Conservation (phyloP, 768 basidiomycete genomes). For the Mrakia gelida region DNA sequence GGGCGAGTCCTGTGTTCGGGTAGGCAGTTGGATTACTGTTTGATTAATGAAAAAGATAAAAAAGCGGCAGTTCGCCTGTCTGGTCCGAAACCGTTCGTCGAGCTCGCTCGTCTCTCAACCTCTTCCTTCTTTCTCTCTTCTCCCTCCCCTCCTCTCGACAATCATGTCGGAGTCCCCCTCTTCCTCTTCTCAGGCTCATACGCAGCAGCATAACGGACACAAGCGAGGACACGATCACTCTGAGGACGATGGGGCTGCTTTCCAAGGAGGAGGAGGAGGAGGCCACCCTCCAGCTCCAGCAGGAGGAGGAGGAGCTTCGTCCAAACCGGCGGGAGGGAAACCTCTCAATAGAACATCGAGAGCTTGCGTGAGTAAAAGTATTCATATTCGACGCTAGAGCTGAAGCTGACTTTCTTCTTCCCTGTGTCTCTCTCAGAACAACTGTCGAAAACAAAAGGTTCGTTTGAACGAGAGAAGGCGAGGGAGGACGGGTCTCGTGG, state of each 20-base stretch:
- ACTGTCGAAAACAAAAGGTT: constrained; percentile 33
- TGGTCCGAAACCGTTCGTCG: background rate
- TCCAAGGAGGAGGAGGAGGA: background rate
- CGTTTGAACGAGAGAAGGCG: background rate
- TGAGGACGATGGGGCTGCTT: background rate
- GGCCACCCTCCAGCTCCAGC: background rate
- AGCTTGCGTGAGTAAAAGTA: constrained; percentile 19
- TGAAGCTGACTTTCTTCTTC: background rate
- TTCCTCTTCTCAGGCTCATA: background rate
- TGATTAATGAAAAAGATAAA: no score
- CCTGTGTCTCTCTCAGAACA: constrained; percentile 21
- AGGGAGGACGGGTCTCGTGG: background rate
- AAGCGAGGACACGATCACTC: background rate
- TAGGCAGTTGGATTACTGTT: no score
- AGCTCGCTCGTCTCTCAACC: background rate
- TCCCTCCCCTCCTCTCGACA: background rate
- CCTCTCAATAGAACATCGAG: constrained; percentile 23
- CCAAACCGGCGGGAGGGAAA: background rate
- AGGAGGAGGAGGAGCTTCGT: background rate
- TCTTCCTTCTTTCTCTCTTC: background rate
- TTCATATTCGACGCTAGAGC: background rate
- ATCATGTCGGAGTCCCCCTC: background rate
- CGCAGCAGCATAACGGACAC: background rate
- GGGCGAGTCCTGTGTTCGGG: no score
- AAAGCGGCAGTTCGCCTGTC: no score